phyloP scores from a whole-genome alignment of 768 basidiomycete species.

The Amanita rimosa region DNA sequence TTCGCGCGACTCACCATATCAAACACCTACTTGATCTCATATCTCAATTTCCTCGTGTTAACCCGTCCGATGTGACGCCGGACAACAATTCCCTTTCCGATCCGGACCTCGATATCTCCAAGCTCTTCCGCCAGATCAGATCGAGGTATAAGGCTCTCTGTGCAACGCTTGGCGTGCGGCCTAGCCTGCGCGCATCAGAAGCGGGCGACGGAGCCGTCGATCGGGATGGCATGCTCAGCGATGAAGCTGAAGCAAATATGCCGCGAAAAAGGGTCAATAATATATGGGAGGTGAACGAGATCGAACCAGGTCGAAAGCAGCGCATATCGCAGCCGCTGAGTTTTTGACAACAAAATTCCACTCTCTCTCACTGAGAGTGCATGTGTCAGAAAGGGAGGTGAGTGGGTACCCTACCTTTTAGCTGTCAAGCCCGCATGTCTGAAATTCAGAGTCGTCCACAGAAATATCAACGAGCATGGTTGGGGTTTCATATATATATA shows the following conservation, averaged over 20 bases:
- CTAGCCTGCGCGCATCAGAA: slow-evolving; percentile 22
- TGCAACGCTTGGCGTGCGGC: slow-evolving; percentile 60
- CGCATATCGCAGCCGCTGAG: slow-evolving; percentile 3
- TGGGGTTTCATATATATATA: too few relatives aligned
- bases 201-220: not conserved
- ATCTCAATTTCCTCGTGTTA: slow-evolving; percentile 62
- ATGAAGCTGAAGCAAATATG: not conserved
- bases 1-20: slow-evolving; percentile 54
- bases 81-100: slow-evolving; percentile 10
- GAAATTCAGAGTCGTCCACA: too few relatives aligned
- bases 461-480: too few relatives aligned
- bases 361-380: too few relatives aligned
- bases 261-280: not conserved
- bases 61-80: slow-evolving; percentile 40
- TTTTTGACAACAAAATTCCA: not conserved
- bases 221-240: not conserved
- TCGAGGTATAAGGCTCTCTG: slow-evolving; percentile 85
- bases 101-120: slow-evolving; percentile 55
- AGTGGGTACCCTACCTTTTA: too few relatives aligned
- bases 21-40: slow-evolving; percentile 62
- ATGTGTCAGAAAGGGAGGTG: too few relatives aligned
- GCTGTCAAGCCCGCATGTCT: too few relatives aligned
- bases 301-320: not conserved
- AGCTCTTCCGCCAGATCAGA: slow-evolving; percentile 73
- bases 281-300: not conserved